phyloP scores from a whole-genome alignment of 2,329 filamentous ascomycete genomes.

The Chaetomiaceae sp. region DNA sequence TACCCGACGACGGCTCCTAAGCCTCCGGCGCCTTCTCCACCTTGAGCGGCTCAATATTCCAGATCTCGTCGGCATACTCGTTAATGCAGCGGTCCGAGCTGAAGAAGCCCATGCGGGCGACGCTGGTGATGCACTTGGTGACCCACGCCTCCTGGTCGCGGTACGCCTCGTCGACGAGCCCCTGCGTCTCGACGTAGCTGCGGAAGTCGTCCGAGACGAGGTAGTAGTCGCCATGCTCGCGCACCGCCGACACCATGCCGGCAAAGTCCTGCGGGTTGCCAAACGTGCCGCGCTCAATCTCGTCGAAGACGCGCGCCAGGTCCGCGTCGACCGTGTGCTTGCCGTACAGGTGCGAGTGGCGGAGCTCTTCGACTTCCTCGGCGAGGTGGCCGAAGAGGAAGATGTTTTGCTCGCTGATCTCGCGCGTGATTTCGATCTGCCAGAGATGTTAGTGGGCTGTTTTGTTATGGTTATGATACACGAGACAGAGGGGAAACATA shows the following conservation, averaged over 20 bases:
- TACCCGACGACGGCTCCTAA: not conserved
- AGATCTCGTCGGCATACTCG: conserved; percentile 95
- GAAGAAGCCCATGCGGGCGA: conserved; percentile 96
- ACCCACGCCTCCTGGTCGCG: conserved; percentile 90
- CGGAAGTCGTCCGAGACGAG: conserved; percentile 96
- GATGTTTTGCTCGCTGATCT: conserved; percentile 94
- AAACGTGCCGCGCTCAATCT: conserved; percentile 75
- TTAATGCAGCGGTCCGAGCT: conserved; percentile 91
- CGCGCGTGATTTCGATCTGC: conserved; percentile 95
- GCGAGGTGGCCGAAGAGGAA: conserved; percentile 96
- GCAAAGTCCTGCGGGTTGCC: conserved; percentile 73
- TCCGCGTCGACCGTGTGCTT: conserved; percentile 71
- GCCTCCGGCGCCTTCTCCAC: conserved; percentile 32
- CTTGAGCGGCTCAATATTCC: conserved; percentile 84
- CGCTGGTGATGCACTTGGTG: conserved; percentile 81
- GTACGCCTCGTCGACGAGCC: conserved; percentile 87
- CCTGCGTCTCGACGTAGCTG: conserved; percentile 87
- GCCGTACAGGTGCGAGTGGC: conserved; percentile 82
- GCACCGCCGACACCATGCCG: conserved; percentile 78
- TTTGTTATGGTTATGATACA: no score
- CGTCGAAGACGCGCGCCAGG: conserved; percentile 75
- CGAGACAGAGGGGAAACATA: conserved; percentile 52
- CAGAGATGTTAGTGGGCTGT: not conserved
- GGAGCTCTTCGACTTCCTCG: conserved; percentile 94
- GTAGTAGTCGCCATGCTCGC: conserved; percentile 95